Evolutionary conservation across 2,329 filamentous ascomycete genomes (phyloP), one percentile per base, ranked within the genome.

Genomic region (Aspergillus intermedius): DNA sequence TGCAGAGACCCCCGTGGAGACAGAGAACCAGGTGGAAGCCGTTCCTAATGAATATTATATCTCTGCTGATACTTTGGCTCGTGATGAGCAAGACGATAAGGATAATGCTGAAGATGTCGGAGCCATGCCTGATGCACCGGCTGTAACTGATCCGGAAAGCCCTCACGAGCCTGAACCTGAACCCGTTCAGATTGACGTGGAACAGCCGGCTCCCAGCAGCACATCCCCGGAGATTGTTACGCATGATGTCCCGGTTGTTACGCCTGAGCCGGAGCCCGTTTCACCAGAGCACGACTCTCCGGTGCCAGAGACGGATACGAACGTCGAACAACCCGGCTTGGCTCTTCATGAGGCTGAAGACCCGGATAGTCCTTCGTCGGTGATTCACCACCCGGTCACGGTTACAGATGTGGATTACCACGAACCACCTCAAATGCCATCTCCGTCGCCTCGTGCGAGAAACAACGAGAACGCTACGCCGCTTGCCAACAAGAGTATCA

Each of bases 391-490:
- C 21, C 22, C 47, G 5, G 19, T 37, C 30, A 17, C 42, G 19
- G 15, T 25, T 25, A 37, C 50, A 41, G 48, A 49, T 15, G 42
- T 52, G 25, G 25, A 30, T 30, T 30, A 30, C 13, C 50, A 51
- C 22, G 54, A 55, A 35, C 21, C 44, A 42, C 25, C 22, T 13
- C 40, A 34, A 13, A 19, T 40, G 13, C 22, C 39, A 15, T 28
- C 35, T n/a, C 23, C 23, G 42, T 42, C 28, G 19, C 45, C 34
- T 5, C 21, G 7, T 43, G 41, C 47, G 35, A 47, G 45, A 19
- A 60, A 54, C 44, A 60, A 62, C n/a, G 61, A 62, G 35, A 61
- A 65, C 56, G 51, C 49, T 23, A 55, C 49, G 37, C 41, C 49
- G 41, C 48, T 49, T 25, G 25, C 50, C 39, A 41, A 46, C 43